Evolutionary conservation across 352 stramenopile genomes (phyloP), one percentile per base, ranked within the genome.

Genomic region (Elongisporangium senticosum): DNA sequence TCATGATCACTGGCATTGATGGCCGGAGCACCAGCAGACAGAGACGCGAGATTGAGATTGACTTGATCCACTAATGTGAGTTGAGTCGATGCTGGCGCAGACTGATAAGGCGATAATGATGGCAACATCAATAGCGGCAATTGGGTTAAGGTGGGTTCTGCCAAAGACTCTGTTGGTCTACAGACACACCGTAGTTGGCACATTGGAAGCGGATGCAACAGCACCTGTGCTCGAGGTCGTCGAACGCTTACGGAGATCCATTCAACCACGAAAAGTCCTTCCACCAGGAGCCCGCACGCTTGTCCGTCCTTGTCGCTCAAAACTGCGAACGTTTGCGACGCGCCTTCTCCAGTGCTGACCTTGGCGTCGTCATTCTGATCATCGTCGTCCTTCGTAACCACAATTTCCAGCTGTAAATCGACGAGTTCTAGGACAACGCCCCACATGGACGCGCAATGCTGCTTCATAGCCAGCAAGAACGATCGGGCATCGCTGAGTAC

Each of bases 331-430:
- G 33, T 17, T 43, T 43, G 33, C 33, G 33, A 15, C 4, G 33
- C 33, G 11, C 3, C 8, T 43, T 43, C 1, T 17, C 11, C 33
- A 43, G 10, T 43, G 33, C 13, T 43, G 2, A 15, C 11, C 8
- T 43, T 43, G 13, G 33, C 7, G 11, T 43, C 24, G 21, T 40
- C 22, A 49, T 15, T 17, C 17, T 23, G 23, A 50, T 24, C 47
- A 22, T 10, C n/a, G 7, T 20, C n/a, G 15, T 20, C 11, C n/a
- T 40, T 33, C 33, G 20, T 10, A 1, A 21, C 11, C 17, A 62
- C 56, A 10, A 60, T n/a, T 23, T 53, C 40, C 33, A 67, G 37
- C 23, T 64, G 50, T 8, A 67, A 26, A n/a, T 64, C 51, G 11
- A 63, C 22, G 21, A 53, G 43, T 0, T 55, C 56, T 4, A 49